These are phyloP conservation scores for Pluteus cervinus DNA, from an alignment of 768 basidiomycete genomes.

Conservation along the genomic window DNA sequence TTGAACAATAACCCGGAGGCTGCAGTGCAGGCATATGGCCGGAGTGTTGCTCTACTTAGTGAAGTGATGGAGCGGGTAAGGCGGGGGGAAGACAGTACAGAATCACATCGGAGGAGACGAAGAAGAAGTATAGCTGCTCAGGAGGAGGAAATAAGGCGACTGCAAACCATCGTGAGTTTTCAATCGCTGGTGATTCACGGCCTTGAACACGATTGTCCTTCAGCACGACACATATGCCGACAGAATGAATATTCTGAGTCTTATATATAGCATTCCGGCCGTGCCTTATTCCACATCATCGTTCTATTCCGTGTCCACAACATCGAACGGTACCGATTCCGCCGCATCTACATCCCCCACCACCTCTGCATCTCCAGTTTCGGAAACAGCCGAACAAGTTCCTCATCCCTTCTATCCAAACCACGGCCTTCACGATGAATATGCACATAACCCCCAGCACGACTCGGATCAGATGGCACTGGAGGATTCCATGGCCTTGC, in stretches of 20 bases:
- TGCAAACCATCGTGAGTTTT: constrained; percentile 78
- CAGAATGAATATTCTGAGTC: constrained; percentile 86
- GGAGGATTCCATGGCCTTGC: constrained; percentile 21
- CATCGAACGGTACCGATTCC: constrained; percentile 28
- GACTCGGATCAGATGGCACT: no score
- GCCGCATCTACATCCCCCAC: constrained; percentile 45
- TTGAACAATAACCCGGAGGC: constrained; percentile 85
- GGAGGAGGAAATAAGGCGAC: constrained; percentile 80
- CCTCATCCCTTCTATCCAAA: constrained; percentile 27
- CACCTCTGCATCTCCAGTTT: constrained; percentile 42
- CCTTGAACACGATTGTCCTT: constrained; percentile 6
- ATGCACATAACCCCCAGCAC: no score
- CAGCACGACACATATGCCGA: constrained; percentile 92
- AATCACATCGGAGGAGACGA: constrained; percentile 51
- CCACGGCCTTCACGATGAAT: constrained; percentile 32
- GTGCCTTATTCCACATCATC: constrained; percentile 60
- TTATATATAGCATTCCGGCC: constrained; percentile 83
- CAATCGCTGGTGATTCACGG: constrained; percentile 5
- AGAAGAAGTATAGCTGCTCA: constrained; percentile 83
- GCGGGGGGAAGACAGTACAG: constrained; percentile 77
- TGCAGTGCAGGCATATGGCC: constrained; percentile 84
- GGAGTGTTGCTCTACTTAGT: constrained; percentile 79
- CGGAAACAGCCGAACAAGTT: constrained; percentile 39
- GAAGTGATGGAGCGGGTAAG: constrained; percentile 92
- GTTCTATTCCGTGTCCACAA: constrained; percentile 29